phyloP scores from a whole-genome alignment of 495 filamentous ascomycete genomes.

The Sordaria brevicollis region DNA sequence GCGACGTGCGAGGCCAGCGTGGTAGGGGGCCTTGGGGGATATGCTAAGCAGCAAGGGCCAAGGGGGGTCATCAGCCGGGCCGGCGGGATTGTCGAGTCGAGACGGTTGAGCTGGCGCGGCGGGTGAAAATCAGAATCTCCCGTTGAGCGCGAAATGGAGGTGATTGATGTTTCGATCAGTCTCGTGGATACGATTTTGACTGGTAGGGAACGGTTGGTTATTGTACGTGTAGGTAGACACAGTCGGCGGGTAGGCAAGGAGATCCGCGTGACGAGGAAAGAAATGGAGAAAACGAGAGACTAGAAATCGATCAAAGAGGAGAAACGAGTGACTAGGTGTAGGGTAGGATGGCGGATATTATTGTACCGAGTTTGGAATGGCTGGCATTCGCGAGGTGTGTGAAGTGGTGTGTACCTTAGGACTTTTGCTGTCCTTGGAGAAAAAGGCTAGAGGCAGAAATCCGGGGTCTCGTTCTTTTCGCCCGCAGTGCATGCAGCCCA shows the following conservation, averaged over 20 bases:
- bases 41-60: slow-evolving; percentile 1
- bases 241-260: background rate
- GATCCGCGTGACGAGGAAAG: background rate
- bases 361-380: background rate
- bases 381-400: background rate
- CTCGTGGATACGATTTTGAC: background rate
- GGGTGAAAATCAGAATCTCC: background rate
- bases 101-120: background rate
- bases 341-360: background rate
- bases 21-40: background rate
- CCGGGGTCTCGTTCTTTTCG: background rate
- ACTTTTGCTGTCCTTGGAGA: too few species aligned
- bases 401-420: too few species aligned
- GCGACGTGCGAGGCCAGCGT: background rate
- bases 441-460: background rate
- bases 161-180: background rate
- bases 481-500: background rate
- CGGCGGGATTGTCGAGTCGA: background rate
- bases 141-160: background rate
- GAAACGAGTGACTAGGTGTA: background rate
- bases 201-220: background rate
- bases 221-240: too few species aligned
- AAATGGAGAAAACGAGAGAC: background rate
- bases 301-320: background rate
- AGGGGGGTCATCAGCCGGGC: background rate